Evolutionary conservation across 139 green algal species (phyloP).

Genomic region (Closterium sp.): DNA sequence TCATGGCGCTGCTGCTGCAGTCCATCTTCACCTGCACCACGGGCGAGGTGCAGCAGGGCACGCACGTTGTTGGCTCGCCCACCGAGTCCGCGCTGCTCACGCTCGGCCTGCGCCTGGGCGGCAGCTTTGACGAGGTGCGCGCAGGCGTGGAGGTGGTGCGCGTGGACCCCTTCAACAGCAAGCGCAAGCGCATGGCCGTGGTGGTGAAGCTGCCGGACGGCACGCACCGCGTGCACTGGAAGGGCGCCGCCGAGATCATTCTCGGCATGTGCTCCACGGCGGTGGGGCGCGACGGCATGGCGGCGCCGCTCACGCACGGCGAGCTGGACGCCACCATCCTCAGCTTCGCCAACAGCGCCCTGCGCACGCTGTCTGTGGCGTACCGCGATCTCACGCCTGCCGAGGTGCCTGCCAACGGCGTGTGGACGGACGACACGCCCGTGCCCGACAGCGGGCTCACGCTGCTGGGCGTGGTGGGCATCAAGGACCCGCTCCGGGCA

Average conservation of each 20-base stretch:
- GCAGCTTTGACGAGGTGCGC: conserved; percentile 65
- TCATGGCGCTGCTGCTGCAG: conserved; percentile 12
- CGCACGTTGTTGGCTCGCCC: conserved; percentile 72
- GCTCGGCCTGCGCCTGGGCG: conserved; percentile 70
- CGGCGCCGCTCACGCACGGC: neutral
- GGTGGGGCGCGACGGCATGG: neutral
- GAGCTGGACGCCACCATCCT: conserved; percentile 7
- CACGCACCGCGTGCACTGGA: conserved; percentile 82
- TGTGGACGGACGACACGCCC: neutral
- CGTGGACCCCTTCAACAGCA: conserved; percentile 44
- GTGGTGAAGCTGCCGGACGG: conserved; percentile 60
- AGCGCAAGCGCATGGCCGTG: conserved; percentile 53
- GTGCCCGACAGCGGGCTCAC: conserved; percentile 28
- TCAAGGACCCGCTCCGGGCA: conserved; percentile 76
- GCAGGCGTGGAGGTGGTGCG: conserved; percentile 35
- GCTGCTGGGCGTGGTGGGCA: conserved; percentile 34
- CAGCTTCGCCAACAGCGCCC: conserved; percentile 23
- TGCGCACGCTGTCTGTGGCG: conserved; percentile 28
- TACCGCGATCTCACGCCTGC: conserved; percentile 25
- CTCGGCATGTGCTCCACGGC: conserved; percentile 65
- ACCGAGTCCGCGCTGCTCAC: conserved; percentile 93
- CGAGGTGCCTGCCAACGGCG: conserved; percentile 8
- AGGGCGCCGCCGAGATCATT: conserved; percentile 94
- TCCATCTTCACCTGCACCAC: conserved; percentile 30
- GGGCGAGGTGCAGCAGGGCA: conserved; percentile 9